These are phyloP conservation scores for Gossypium arboreum DNA, from an alignment of 345 rosid species.

Conservation along the genomic window DNA sequence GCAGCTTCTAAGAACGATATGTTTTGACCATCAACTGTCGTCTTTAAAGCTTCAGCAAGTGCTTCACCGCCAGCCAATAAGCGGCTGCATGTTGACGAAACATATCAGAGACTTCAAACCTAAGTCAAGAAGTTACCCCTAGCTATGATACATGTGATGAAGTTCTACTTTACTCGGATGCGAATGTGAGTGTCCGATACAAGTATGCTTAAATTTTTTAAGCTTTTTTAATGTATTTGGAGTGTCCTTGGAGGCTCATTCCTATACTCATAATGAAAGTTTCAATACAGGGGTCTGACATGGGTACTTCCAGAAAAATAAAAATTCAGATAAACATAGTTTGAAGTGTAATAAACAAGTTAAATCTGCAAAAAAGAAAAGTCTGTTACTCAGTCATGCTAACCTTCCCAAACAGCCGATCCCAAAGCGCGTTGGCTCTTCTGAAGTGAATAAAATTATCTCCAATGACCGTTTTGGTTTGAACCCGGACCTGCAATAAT, in stretches of 20 bases:
- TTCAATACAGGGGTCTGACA: not conserved
- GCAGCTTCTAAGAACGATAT: conserved; percentile 78
- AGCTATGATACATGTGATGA: not conserved
- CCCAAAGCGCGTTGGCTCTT: conserved; percentile 95
- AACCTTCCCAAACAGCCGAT: conserved; percentile 97
- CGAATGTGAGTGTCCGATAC: not conserved
- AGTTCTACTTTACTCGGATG: not conserved
- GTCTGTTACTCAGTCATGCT: not conserved
- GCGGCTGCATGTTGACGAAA: conserved; percentile 52
- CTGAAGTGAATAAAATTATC: conserved; percentile 82
- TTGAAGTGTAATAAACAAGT: not conserved
- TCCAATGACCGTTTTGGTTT: conserved; percentile 85
- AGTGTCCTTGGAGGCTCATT: not conserved
- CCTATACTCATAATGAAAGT: not conserved
- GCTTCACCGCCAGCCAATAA: conserved; percentile 65
- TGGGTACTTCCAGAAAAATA: not conserved
- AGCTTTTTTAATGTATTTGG: not conserved
- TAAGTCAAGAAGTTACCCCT: not conserved
- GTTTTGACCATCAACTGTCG: conserved; percentile 65
- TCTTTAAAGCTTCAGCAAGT: conserved; percentile 56
- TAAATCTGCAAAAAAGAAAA: conserved; percentile 7
- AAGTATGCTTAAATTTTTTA: not conserved
- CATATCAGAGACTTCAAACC: conserved; percentile 14
- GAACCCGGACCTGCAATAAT: conserved; percentile 60
- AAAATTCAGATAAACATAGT: not conserved